Evolutionary conservation across 2,329 filamentous ascomycete genomes (phyloP).

Genomic region (Colletotrichum falcatum): DNA sequence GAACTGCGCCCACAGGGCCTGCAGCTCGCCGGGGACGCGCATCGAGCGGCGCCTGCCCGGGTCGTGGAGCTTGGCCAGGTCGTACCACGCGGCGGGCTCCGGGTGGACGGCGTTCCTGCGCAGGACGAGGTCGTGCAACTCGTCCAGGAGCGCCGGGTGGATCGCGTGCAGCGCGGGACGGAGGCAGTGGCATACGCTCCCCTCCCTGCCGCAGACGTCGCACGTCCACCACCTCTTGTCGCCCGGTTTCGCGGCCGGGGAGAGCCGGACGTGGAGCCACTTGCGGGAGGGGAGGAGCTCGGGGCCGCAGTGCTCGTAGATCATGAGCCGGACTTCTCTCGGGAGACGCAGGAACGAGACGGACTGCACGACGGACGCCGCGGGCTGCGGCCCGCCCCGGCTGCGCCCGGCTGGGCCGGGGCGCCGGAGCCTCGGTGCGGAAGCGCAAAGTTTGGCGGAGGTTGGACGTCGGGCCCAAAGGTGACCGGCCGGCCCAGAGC

Average conservation of each 20-base stretch:
- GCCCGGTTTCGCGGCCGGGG: neutral
- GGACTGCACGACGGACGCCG: neutral
- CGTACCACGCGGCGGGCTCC: neutral
- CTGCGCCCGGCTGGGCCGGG: neutral
- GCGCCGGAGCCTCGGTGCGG: neutral
- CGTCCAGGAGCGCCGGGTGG: neutral
- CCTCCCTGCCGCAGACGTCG: neutral
- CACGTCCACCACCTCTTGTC: neutral
- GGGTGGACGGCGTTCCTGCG: neutral
- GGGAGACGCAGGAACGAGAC: neutral
- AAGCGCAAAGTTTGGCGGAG: neutral
- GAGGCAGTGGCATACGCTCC: neutral
- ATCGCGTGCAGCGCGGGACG: neutral
- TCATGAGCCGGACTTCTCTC: neutral
- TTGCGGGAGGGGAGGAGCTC: neutral
- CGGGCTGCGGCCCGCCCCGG: neutral
- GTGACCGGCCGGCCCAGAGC: neutral
- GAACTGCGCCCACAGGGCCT: neutral
- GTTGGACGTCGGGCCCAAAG: neutral
- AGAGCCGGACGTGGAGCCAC: neutral
- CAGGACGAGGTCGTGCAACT: neutral
- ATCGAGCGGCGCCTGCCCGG: neutral
- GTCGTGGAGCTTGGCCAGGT: neutral
- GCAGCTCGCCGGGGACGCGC: neutral
- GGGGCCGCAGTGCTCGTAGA: neutral